These are phyloP conservation scores for Fusarium camptoceras DNA, from an alignment of 2,329 filamentous ascomycete genomes.

Conservation along the genomic window DNA sequence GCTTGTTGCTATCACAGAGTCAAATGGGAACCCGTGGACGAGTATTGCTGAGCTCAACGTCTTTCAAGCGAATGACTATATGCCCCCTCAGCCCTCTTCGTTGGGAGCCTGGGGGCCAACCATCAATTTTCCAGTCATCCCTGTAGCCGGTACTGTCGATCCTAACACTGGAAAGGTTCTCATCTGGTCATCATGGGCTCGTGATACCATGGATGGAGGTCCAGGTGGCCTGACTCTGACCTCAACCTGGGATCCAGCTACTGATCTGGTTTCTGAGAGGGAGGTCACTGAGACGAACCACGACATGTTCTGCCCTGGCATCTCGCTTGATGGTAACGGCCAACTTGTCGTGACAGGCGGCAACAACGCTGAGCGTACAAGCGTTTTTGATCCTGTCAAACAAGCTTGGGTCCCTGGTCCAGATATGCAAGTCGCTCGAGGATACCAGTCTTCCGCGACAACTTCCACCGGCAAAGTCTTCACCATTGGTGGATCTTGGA, in stretches of 20 bases:
- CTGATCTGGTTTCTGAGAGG: slow-evolving; percentile 15
- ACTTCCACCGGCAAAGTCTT: slow-evolving; percentile 29
- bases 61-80: slow-evolving; percentile 19
- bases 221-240: slow-evolving; percentile 19
- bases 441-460: slow-evolving; percentile 33
- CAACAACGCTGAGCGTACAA: slow-evolving; percentile 60
- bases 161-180: slow-evolving; percentile 15
- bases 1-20: slow-evolving; percentile 18
- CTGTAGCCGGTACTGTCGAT: slow-evolving; percentile 29
- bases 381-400: slow-evolving; percentile 55
- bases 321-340: slow-evolving; percentile 61
- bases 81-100: background rate
- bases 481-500: slow-evolving; percentile 33
- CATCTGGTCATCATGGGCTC: slow-evolving; percentile 28
- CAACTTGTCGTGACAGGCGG: slow-evolving; percentile 67
- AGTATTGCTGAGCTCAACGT: slow-evolving; percentile 33
- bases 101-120: slow-evolving; percentile 30
- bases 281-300: slow-evolving; percentile 57
- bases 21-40: slow-evolving; percentile 9
- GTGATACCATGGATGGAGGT: slow-evolving; percentile 19
- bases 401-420: slow-evolving; percentile 13
- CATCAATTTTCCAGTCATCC: slow-evolving; percentile 32
- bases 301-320: slow-evolving; percentile 70
- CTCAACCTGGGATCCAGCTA: slow-evolving; percentile 27
- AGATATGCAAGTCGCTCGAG: slow-evolving; percentile 21